Evolutionary conservation across 2,329 filamentous ascomycete species (phyloP).

Genomic region (Trichoderma asperellum): DNA sequence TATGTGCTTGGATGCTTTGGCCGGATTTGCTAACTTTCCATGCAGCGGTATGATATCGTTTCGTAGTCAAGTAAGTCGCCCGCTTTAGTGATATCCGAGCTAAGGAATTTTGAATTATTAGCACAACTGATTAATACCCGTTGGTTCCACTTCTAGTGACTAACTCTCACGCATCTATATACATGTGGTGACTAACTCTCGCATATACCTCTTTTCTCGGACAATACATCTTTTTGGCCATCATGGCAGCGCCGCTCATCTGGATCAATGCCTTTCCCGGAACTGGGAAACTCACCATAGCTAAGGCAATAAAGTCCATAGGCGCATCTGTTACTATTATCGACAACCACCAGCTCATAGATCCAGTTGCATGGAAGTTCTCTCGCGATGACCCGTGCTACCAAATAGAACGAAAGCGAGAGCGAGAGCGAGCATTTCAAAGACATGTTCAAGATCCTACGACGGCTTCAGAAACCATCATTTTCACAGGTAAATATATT

Average conservation of each 20-base stretch:
- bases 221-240: background rate
- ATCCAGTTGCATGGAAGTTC: background rate
- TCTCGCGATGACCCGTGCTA: conserved; percentile 2
- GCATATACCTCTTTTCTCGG: background rate
- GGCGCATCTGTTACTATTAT: background rate
- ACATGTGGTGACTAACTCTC: too few relatives aligned
- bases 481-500: conserved; percentile 3
- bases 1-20: background rate
- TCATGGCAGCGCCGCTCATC: background rate
- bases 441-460: background rate
- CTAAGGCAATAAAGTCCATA: background rate
- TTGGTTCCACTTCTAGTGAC: too few relatives aligned
- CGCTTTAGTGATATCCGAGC: too few relatives aligned
- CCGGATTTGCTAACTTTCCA: too few relatives aligned
- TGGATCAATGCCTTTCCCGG: conserved; percentile 12
- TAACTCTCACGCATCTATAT: too few relatives aligned
- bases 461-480: background rate
- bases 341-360: conserved; percentile 16
- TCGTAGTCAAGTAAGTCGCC: too few relatives aligned
- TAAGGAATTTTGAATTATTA: too few relatives aligned
- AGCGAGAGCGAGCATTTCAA: background rate
- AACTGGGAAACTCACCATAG: background rate
- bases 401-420: background rate
- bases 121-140: too few relatives aligned
- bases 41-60: too few relatives aligned